Base-by-base conservation (phyloP, 148 eudicot species). In the Cornus suecica region DNA sequence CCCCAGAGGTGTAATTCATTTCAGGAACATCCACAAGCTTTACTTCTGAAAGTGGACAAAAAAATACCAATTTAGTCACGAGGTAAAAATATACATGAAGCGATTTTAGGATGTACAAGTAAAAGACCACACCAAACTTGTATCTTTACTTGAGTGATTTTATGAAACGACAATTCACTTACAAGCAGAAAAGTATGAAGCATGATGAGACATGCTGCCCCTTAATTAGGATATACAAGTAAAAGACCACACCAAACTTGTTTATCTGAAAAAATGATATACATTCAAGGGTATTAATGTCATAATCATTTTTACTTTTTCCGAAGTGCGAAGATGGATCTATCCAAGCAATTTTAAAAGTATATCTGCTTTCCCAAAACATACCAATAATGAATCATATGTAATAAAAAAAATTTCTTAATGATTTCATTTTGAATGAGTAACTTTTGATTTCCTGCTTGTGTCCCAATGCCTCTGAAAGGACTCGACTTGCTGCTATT, bases 11-110 rank as follows among this genome's bases (percentile, higher is more conserved):
- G 80, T 94, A 94, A 81, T 87, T 90, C 98, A 94, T 94, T 80
- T 91, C 98, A 65, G 97, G 97, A 72, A 94, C 97, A 76, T 94
- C 98, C 75, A 90, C 95, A 75, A 94, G 93, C 90, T 94, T 94
- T 73, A 94, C 84, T 84, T 94, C 98, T 94, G 89, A 69, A 86
- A 76, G 69, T 54, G 58, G 37, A 73, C 42, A 34, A 77, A 79
- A 77, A 79, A 23, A 68, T 68, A 68, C 34, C 48, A 31, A 16
- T 20, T 52, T 28, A 68, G 64, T n/a, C 29, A 63, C 31, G 34
- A 70, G 5, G 58, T 42, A 15, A 56, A 45, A 65, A 30, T n/a
- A 48, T 15, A 6, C 54, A 48, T 48, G 20, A 3, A 10, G 6
- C 24, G 9, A 42, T 65, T 20, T 45, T 16, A 42, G n/a, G n/a